phyloP scores from a whole-genome alignment of 192 early-diverging fungal genomes.

The Coemansia sp. region DNA sequence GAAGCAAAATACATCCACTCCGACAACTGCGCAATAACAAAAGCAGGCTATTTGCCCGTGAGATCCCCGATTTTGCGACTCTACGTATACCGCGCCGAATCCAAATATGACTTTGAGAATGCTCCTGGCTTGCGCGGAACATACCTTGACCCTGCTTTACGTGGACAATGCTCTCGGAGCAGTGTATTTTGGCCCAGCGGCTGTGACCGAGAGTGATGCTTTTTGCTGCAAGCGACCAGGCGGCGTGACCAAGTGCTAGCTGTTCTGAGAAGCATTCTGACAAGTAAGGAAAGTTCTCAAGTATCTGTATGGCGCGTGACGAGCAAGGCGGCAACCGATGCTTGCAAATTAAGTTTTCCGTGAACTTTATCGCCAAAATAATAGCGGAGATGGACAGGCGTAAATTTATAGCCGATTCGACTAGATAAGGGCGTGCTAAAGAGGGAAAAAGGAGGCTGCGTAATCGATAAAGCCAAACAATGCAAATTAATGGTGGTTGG shows the following conservation, averaged over 20 bases:
- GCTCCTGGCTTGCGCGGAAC: slow-evolving; percentile 59
- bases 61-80: background rate
- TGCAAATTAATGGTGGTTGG: background rate
- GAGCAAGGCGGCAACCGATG: background rate
- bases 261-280: slow-evolving; percentile 4
- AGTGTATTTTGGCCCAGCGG: slow-evolving; percentile 66
- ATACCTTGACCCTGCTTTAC: slow-evolving; percentile 55
- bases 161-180: slow-evolving; percentile 59
- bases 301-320: background rate
- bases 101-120: slow-evolving; percentile 46
- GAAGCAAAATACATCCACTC: slow-evolving; percentile 51
- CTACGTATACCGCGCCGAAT: background rate
- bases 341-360: background rate
- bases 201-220: slow-evolving; percentile 54
- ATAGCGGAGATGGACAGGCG: background rate
- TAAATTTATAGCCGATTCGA: background rate
- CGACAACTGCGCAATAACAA: slow-evolving; percentile 44
- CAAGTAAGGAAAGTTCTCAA: background rate
- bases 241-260: background rate
- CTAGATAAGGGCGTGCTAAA: background rate
- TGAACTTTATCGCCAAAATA: background rate
- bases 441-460: background rate
- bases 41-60: background rate
- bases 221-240: slow-evolving; percentile 14
- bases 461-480: background rate